Evolutionary conservation across 228 moss, liverwort and hornwort species (phyloP).

Genomic region (Sphagnum magellanicum): DNA sequence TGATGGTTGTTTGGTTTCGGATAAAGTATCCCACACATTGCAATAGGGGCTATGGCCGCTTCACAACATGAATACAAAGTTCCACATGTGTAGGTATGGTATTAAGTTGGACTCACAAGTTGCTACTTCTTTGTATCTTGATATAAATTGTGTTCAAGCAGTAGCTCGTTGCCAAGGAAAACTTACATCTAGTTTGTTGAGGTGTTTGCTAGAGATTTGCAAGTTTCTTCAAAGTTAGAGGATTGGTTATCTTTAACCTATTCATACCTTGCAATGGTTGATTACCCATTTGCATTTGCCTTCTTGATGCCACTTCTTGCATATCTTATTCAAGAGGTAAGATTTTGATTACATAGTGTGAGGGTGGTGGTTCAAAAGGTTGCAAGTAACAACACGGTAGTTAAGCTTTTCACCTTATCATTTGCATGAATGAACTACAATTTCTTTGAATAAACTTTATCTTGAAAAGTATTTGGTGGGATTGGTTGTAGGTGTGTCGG

Average conservation of each 20-base stretch:
- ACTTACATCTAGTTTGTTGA: background rate
- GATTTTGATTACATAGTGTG: background rate
- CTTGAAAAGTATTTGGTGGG: background rate
- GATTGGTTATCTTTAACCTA: slow-evolving; percentile 72
- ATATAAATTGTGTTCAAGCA: background rate
- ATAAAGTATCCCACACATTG: slow-evolving; percentile 91
- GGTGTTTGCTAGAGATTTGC: slow-evolving; percentile 37
- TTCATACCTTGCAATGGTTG: slow-evolving; percentile 83
- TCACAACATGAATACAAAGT: slow-evolving; percentile 68
- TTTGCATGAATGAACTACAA: background rate
- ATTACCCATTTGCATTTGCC: slow-evolving; percentile 76
- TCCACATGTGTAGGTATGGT: slow-evolving; percentile 64
- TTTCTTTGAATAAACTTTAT: background rate
- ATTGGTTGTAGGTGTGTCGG: slow-evolving; percentile 67
- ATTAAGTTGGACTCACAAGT: too few relatives aligned
- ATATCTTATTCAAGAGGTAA: slow-evolving; percentile 69
- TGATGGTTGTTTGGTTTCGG: slow-evolving; percentile 97
- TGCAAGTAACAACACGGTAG: background rate
- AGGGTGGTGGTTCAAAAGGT: background rate
- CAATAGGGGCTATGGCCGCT: slow-evolving; percentile 81
- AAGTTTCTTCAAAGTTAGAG: slow-evolving; percentile 41
- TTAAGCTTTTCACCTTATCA: background rate
- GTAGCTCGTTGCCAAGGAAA: background rate
- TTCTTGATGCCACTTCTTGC: slow-evolving; percentile 85
- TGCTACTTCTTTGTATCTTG: background rate